Conservation (phyloP, 208 protist genomes). For the Herpetomonas samuelpessoai region DNA sequence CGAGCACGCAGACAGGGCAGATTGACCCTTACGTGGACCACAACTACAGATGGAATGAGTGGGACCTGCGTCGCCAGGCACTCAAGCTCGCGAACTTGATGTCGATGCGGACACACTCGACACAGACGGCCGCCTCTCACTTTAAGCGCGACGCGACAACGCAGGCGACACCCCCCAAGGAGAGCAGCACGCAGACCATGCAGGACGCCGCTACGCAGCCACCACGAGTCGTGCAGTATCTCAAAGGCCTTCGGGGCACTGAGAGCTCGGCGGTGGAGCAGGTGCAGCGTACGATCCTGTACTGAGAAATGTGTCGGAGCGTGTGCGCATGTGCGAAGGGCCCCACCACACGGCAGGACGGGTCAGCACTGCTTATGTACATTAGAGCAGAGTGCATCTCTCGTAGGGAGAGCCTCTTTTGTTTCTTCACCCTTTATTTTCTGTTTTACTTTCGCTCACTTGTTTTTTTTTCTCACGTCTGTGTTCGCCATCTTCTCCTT, state of each 20-base stretch:
- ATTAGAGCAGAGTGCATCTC: too few relatives aligned
- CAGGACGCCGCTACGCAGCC: conserved; percentile 82
- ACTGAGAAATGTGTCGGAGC: conserved; percentile 30
- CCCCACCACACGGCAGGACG: too few relatives aligned
- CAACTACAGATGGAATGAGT: conserved; percentile 93
- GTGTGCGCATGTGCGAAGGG: too few relatives aligned
- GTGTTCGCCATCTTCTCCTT: too few relatives aligned
- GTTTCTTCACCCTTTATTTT: not conserved
- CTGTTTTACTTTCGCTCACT: conserved; percentile 6
- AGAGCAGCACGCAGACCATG: conserved; percentile 77
- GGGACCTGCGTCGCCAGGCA: conserved; percentile 89
- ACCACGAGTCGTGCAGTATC: conserved; percentile 75
- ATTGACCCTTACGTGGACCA: conserved; percentile 84
- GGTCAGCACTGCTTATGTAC: too few relatives aligned
- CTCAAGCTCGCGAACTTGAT: conserved; percentile 89
- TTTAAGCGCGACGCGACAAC: conserved; percentile 79
- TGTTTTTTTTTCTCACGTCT: conserved; percentile 10
- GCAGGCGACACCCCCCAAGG: conserved; percentile 67
- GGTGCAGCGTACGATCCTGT: conserved; percentile 73
- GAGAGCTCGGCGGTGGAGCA: conserved; percentile 72
- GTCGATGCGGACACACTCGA: conserved; percentile 82
- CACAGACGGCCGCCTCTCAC: conserved; percentile 85
- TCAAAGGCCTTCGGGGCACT: conserved; percentile 88
- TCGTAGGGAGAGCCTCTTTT: too few relatives aligned
- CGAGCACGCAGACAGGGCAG: conserved; percentile 84